Percentiles rank a stretch among this genome's conserved stretches.
Conservation (phyloP, 2,329 filamentous ascomycete genomes). For the Colletotrichum lupini region DNA sequence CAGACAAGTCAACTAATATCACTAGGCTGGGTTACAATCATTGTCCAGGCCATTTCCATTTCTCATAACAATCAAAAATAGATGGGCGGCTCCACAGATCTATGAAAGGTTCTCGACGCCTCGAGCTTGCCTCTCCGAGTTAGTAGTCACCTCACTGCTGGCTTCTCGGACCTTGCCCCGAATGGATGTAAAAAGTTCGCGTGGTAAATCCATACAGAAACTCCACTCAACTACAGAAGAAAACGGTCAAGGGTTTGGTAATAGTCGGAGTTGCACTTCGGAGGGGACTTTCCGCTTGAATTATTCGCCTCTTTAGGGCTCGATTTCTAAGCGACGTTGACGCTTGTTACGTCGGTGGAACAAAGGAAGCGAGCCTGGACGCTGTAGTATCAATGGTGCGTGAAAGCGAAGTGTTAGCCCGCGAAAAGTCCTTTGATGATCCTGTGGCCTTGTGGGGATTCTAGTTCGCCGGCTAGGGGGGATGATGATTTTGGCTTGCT, state of each 20-base stretch:
- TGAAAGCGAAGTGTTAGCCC: neutral
- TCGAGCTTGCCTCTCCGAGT: neutral
- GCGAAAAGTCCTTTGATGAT: constrained; percentile 7
- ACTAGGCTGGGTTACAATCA: too few species aligned
- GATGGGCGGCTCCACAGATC: neutral
- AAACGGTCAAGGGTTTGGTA: neutral
- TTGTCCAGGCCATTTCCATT: too few species aligned
- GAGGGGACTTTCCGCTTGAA: neutral
- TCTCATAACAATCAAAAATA: neutral
- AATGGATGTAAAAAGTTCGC: neutral
- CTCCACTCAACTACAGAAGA: neutral
- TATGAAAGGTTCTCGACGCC: neutral
- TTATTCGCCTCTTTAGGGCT: neutral
- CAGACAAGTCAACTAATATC: neutral
- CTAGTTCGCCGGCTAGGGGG: neutral
- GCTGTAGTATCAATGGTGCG: neutral
- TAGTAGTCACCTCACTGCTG: neutral
- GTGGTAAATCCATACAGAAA: neutral
- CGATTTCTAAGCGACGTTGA: neutral
- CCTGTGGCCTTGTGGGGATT: constrained; percentile 8
- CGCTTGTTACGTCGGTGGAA: neutral
- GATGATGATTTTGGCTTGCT: neutral
- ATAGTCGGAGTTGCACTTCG: neutral
- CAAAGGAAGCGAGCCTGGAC: neutral
- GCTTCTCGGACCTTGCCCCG: neutral